Percentiles rank a stretch among this genome's conserved stretches.
These are phyloP conservation scores for Canariomyces notabilis DNA, from an alignment of 2,329 filamentous ascomycete genomes.

Conservation along the genomic window DNA sequence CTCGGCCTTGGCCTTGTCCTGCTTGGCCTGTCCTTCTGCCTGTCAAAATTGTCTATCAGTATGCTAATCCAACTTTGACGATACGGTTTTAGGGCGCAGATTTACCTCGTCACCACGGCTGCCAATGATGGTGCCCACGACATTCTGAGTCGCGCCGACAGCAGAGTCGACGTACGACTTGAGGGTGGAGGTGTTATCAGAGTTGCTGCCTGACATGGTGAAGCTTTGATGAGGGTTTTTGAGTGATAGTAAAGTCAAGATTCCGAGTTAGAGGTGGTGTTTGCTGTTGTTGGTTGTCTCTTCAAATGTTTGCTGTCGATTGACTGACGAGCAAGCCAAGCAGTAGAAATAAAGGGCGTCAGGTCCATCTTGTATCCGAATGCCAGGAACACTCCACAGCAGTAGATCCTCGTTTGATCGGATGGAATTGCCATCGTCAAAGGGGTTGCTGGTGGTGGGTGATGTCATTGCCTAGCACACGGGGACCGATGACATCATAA, in stretches of 20 bases:
- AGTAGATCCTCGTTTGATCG: too few relatives aligned
- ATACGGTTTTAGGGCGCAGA: conserved; percentile 30
- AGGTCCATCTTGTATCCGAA: too few relatives aligned
- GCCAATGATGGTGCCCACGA: conserved; percentile 68
- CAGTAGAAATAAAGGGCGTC: too few relatives aligned
- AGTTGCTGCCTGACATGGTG: conserved; percentile 39
- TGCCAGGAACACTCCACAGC: too few relatives aligned
- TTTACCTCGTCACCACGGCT: conserved; percentile 56
- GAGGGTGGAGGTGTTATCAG: conserved; percentile 63
- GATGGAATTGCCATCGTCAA: too few relatives aligned
- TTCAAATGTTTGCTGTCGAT: too few relatives aligned
- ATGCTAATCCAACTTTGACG: conserved; percentile 16
- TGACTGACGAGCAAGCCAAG: too few relatives aligned
- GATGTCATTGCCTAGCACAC: too few relatives aligned
- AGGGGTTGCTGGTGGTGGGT: too few relatives aligned
- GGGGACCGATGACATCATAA: too few relatives aligned
- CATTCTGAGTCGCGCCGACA: conserved; percentile 66
- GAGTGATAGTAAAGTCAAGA: not conserved
- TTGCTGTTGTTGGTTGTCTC: conserved; percentile 8
- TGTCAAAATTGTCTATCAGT: conserved; percentile 24
- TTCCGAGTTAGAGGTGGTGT: too few relatives aligned
- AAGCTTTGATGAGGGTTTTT: conserved; percentile 12
- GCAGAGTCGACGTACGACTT: conserved; percentile 73
- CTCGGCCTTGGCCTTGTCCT: conserved; percentile 61
- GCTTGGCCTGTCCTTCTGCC: conserved; percentile 57